Percentiles rank a stretch among this genome's conserved stretches.
Evolutionary conservation across 2,329 filamentous ascomycete species (phyloP).

Genomic region (Fusarium palustre): DNA sequence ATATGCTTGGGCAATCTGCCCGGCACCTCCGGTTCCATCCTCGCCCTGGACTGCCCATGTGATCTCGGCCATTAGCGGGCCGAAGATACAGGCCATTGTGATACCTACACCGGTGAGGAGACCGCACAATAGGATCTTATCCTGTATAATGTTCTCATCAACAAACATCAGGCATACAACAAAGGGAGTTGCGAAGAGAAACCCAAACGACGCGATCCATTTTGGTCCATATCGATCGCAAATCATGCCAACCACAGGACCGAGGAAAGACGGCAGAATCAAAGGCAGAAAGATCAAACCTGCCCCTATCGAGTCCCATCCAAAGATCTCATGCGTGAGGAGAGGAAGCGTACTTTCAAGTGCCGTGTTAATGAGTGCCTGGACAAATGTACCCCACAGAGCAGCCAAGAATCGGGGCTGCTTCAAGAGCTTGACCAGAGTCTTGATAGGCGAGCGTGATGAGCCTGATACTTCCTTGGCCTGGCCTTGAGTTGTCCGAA

Average conservation of each 20-base stretch:
- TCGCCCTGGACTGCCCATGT: slow-evolving; percentile 49
- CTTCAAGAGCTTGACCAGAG: slow-evolving; percentile 44
- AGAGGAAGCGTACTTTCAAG: slow-evolving; percentile 53
- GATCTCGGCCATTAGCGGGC: slow-evolving; percentile 53
- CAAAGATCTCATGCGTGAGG: slow-evolving; percentile 47
- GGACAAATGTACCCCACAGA: slow-evolving; percentile 52
- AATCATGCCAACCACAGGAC: slow-evolving; percentile 49
- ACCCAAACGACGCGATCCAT: slow-evolving; percentile 51
- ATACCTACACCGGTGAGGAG: slow-evolving; percentile 50
- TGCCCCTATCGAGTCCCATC: slow-evolving; percentile 51
- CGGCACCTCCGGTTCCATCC: slow-evolving; percentile 36
- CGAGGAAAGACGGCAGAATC: slow-evolving; percentile 49
- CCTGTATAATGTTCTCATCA: slow-evolving; percentile 44
- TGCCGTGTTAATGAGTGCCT: slow-evolving; percentile 49
- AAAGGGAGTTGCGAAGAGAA: slow-evolving; percentile 51
- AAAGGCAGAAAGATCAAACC: slow-evolving; percentile 53
- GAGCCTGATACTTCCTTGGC: slow-evolving; percentile 5
- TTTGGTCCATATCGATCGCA: slow-evolving; percentile 53
- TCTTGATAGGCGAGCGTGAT: slow-evolving; percentile 35
- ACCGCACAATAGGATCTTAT: slow-evolving; percentile 51
- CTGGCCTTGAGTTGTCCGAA: background rate
- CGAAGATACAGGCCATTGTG: slow-evolving; percentile 49
- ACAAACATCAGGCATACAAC: slow-evolving; percentile 52
- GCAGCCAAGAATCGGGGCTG: slow-evolving; percentile 51
- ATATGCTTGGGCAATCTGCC: slow-evolving; percentile 52